Percentiles rank a stretch among this genome's conserved stretches.
phyloP scores from a whole-genome alignment of 2,329 filamentous ascomycete genomes.

The Hypocrella siamensis region DNA sequence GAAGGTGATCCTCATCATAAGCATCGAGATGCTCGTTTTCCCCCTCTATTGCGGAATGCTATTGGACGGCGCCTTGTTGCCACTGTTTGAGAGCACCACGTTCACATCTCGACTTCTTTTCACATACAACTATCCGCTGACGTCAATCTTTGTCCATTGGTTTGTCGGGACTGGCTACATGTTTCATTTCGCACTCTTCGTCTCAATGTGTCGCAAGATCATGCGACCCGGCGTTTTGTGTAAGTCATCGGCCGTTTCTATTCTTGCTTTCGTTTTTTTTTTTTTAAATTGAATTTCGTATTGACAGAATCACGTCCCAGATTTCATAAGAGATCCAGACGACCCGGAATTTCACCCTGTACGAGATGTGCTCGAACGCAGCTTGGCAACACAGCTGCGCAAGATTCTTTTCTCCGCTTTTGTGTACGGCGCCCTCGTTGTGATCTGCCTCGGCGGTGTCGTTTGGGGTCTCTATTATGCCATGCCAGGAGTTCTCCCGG shows the following conservation, averaged over 20 bases:
- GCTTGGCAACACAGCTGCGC: conserved; percentile 77
- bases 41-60: conserved; percentile 89
- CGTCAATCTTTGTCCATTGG: conserved; percentile 94
- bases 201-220: conserved; percentile 97
- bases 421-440: conserved; percentile 85
- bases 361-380: conserved; percentile 87
- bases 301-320: conserved; percentile 20
- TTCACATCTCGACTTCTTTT: conserved; percentile 65
- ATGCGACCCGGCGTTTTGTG: conserved; percentile 88
- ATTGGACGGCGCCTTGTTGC: conserved; percentile 75
- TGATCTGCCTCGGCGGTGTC: conserved; percentile 85
- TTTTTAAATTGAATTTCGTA: not conserved
- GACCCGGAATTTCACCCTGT: conserved; percentile 97
- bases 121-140: conserved; percentile 63
- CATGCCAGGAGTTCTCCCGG: conserved; percentile 61
- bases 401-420: conserved; percentile 95
- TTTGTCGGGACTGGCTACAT: conserved; percentile 98
- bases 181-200: conserved; percentile 98
- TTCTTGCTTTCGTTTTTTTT: not conserved
- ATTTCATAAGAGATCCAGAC: conserved; percentile 96
- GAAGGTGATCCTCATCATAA: conserved; percentile 96
- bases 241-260: conserved; percentile 28
- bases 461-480: conserved; percentile 73
- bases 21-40: conserved; percentile 97
- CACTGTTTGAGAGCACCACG: conserved; percentile 72